These are phyloP conservation scores for Bipolaris oryzae DNA, from an alignment of 2,329 filamentous ascomycete species.

Conservation along the genomic window DNA sequence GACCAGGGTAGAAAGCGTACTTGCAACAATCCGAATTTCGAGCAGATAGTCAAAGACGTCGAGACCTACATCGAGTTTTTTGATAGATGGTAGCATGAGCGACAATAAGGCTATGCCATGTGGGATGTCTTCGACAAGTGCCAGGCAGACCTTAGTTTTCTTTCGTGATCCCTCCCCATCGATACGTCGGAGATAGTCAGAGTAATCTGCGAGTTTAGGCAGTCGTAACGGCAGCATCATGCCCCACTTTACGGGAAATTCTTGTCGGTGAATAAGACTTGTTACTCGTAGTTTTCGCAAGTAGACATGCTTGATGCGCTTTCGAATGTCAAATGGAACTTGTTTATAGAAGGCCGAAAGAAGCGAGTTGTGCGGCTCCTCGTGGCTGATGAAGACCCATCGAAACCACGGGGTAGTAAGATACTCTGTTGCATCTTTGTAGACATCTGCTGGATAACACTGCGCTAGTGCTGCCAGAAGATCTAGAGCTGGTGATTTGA, in stretches of 20 bases:
- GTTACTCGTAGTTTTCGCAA: not conserved
- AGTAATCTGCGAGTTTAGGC: not conserved
- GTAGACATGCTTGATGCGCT: not conserved
- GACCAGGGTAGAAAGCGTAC: no score
- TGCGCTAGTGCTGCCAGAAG: not conserved
- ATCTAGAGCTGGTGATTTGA: not conserved
- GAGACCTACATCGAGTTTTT: not conserved
- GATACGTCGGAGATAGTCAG: not conserved
- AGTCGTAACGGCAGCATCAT: rapidly evolving
- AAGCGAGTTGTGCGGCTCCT: not conserved
- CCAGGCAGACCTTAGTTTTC: rapidly evolving
- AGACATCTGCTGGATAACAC: not conserved
- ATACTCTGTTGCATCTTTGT: not conserved
- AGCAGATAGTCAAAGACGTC: not conserved
- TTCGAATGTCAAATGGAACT: not conserved
- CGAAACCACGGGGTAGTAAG: not conserved
- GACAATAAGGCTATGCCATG: not conserved
- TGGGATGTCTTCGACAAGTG: not conserved
- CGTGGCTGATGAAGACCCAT: not conserved
- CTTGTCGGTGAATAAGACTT: not conserved
- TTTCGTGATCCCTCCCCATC: no score
- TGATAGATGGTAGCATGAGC: not conserved
- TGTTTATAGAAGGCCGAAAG: not conserved
- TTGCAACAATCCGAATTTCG: no score
- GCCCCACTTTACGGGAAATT: not conserved